Base-by-base conservation (phyloP, 768 basidiomycete species). In the Calocybe gangraenosa region DNA sequence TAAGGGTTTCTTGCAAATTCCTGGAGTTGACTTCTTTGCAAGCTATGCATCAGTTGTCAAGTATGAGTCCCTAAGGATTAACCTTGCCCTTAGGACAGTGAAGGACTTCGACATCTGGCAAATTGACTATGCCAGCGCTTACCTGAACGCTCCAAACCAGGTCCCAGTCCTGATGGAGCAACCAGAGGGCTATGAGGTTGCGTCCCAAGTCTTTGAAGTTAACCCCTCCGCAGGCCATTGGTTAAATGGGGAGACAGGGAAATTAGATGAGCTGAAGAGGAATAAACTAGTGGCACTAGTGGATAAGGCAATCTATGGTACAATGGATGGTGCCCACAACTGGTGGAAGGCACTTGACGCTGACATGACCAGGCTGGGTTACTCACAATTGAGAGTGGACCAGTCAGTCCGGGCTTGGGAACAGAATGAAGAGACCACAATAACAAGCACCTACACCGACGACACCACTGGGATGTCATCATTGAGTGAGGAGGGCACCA, bases 11-110 rank as follows among this genome's bases (percentile, higher is more conserved):
- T 35, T 14, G 5, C 34, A 35, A 35, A 47, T 55, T 7, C 53
- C 54, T 9, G 66, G 69, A 7, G 39, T 66, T 11, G 63, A 66
- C 45, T 66, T 50, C 47, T 35, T 42, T 21, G 46, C 52, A n/a
- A 49, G 39, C 15, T 49, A 46, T 21, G 45, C 47, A 10, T 33
- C 37, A 2, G 48, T 52, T 19, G 51, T 43, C 21, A 42, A 46
- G 13, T 39, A 52, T 9, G 44, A 50, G 33, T 50, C 45, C 4
- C n/a, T 35, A 7, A 5, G n/a, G 5, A 35, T 35, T n/a, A 35
- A 35, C 34, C 34, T 35, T 14, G 34, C 34, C 7, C 34, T 35
- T 18, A 14, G 34, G 17, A 35, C 34, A 5, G 34, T 35, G 7
- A 14, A n/a, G 2, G 18, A 66, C 25, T 25, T 63, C 1, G 63